Evolutionary conservation across 371 early-diverging fungal genomes (phyloP), one percentile per base, ranked within the genome.

Genomic region (Lichtheimia ramosa): DNA sequence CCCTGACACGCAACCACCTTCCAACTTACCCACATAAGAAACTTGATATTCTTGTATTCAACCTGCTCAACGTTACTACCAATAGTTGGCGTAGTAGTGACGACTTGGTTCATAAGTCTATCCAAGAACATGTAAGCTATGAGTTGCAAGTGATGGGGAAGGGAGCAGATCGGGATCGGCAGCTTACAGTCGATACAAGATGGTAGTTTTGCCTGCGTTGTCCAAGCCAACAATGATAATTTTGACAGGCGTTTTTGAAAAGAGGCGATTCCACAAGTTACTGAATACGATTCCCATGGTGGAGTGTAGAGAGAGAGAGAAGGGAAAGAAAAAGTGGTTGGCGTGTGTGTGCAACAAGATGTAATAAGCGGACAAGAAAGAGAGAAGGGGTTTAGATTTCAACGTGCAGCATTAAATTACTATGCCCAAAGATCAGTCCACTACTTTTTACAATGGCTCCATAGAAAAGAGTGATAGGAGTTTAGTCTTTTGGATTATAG

Each of bases 121-220:
- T 2, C 40, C 13, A 56, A 24, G n/a, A 48, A 39, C 2, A 54
- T 57, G 39, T 16, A 13, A 42, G 43, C 24, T 42, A 20, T 43
- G 39, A 20, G 20, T n/a, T 40, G 3, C 18, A 39, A 27, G 13
- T 20, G 27, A 10, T 3, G 52, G 7, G 18, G 14, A 6, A 8
- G 12, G 18, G n/a, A n/a, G 18, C 8, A 6, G n/a, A 46, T 46
- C 18, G 21, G 21, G 46, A 46, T 46, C 46, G 46, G 46, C 43
- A 34, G 10, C 75, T 57, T 69, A 75, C 79, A 79, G 79, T 68
- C 87, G 87, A 70, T 87, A 89, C 16, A 88, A 69, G 60, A 87
- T 86, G 68, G 88, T 93, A 52, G 95, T 96, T 79, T 97, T 97
- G 52, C 96, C 97, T 14, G 96, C 94, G 64, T 93, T 93, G 68